These are phyloP conservation scores for Chamaecrista fasciculata DNA, from an alignment of 306 rosid species.

Conservation along the genomic window DNA sequence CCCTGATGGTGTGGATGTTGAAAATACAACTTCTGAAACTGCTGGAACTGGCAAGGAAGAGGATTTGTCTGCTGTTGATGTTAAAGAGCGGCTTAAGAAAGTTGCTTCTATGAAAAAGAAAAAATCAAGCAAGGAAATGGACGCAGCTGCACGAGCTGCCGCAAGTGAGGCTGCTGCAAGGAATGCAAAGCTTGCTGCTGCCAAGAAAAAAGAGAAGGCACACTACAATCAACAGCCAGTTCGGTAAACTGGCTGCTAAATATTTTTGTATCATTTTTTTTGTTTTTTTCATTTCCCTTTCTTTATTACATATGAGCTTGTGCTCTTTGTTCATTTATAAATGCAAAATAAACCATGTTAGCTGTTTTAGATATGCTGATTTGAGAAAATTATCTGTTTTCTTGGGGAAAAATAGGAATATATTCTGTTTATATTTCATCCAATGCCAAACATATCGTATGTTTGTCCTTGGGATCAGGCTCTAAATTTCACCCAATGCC, in stretches of 20 bases:
- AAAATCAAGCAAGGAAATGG: conserved; percentile 76
- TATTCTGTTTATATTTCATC: conserved; percentile 10
- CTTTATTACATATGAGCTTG: conserved; percentile 45
- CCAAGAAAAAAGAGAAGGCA: conserved; percentile 77
- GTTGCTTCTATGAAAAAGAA: conserved; percentile 68
- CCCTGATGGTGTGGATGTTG: conserved; percentile 33
- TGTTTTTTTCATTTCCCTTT: conserved; percentile 23
- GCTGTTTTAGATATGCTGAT: conserved; percentile 32
- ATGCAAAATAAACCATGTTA: conserved; percentile 48
- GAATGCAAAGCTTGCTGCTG: conserved; percentile 60
- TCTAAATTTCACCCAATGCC: neutral
- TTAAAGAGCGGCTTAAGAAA: conserved; percentile 79
- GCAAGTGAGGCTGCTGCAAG: conserved; percentile 74
- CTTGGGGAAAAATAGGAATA: conserved; percentile 10
- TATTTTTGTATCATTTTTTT: conserved; percentile 21
- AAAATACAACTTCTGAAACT: conserved; percentile 36
- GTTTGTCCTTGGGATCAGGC: neutral
- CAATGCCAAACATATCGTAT: neutral
- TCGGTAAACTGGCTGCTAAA: conserved; percentile 47
- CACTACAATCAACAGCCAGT: conserved; percentile 81
- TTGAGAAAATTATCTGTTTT: conserved; percentile 28
- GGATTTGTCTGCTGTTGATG: conserved; percentile 49
- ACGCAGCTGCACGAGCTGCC: conserved; percentile 73
- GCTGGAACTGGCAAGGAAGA: conserved; percentile 49
- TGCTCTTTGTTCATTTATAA: conserved; percentile 44